Evolutionary conservation across 495 filamentous ascomycete genomes (phyloP).

Genomic region (Viridothelium virens): DNA sequence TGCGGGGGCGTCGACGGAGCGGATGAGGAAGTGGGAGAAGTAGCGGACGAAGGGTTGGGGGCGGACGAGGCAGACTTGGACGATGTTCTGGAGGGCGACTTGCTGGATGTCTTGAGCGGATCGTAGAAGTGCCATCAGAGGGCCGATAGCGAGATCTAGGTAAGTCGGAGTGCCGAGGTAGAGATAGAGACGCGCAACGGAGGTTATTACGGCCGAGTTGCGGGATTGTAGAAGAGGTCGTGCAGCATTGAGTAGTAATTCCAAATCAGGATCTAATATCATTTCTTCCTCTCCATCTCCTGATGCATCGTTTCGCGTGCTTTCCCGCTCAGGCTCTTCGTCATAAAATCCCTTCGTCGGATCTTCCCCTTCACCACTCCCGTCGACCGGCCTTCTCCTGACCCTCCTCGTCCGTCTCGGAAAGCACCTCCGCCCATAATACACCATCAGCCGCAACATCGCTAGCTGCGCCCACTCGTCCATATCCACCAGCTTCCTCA

Average conservation of each 20-base stretch:
- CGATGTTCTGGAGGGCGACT: constrained; percentile 86
- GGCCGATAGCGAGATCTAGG: constrained; percentile 63
- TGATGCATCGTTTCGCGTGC: constrained; percentile 26
- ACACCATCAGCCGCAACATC: constrained; percentile 67
- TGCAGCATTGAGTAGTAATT: constrained; percentile 70
- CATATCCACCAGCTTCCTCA: constrained; percentile 94
- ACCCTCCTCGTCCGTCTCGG: constrained; percentile 55
- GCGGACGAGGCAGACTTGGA: constrained; percentile 67
- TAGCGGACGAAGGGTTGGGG: constrained; percentile 76
- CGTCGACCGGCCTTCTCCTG: constrained; percentile 38
- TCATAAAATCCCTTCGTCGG: constrained; percentile 60
- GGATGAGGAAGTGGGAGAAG: constrained; percentile 77
- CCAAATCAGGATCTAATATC: constrained; percentile 72
- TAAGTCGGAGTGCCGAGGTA: constrained; percentile 72
- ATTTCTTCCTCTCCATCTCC: constrained; percentile 44
- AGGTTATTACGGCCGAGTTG: constrained; percentile 85
- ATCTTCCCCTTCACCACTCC: constrained; percentile 13
- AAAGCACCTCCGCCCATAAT: constrained; percentile 84
- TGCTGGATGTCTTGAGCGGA: constrained; percentile 79
- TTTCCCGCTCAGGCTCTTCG: constrained; percentile 49
- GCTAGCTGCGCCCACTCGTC: constrained; percentile 95
- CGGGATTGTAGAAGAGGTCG: constrained; percentile 80
- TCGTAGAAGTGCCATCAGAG: constrained; percentile 75
- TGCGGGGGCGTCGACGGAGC: constrained; percentile 68
- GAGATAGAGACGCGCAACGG: constrained; percentile 75